phyloP scores from a whole-genome alignment of 2,329 filamentous ascomycete species.

The Apiospora hydei region DNA sequence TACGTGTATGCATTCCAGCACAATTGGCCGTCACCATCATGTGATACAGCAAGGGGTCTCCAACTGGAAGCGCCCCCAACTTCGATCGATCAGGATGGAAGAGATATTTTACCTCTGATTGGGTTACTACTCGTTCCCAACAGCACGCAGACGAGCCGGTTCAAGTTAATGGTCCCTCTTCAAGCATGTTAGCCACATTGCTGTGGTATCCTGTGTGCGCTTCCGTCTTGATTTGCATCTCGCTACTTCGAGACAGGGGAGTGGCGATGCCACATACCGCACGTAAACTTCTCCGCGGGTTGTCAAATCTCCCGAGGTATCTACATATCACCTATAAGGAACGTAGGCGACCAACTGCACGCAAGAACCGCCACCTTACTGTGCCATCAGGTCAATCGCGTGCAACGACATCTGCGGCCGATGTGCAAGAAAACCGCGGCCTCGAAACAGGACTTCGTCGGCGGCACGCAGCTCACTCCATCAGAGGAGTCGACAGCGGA shows the following conservation, averaged over 20 bases:
- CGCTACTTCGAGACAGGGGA: not conserved
- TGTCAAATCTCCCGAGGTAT: not conserved
- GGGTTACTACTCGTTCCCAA: not conserved
- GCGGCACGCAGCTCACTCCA: not conserved
- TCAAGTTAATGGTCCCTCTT: not conserved
- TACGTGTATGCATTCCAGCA: not conserved
- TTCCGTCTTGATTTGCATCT: not conserved
- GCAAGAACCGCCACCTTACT: no score
- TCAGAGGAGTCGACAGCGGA: no score
- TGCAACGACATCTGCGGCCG: not conserved
- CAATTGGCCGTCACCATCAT: not conserved
- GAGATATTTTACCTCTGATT: not conserved
- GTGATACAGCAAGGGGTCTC: not conserved
- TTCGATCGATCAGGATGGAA: not conserved
- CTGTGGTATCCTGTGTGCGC: not conserved
- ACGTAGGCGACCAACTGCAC: not conserved
- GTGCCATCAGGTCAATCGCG: not conserved
- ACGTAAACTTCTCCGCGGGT: not conserved
- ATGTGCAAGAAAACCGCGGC: not conserved
- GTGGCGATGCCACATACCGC: not conserved
- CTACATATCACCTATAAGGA: not conserved
- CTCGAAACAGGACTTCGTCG: not conserved
- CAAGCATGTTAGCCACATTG: not conserved
- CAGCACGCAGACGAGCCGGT: no score
- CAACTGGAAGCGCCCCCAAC: constrained; percentile 2